Evolutionary conservation across 164 flowering plant genomes (phyloP), one percentile per base, ranked within the genome.

Genomic region (Aristolochia contorta): DNA sequence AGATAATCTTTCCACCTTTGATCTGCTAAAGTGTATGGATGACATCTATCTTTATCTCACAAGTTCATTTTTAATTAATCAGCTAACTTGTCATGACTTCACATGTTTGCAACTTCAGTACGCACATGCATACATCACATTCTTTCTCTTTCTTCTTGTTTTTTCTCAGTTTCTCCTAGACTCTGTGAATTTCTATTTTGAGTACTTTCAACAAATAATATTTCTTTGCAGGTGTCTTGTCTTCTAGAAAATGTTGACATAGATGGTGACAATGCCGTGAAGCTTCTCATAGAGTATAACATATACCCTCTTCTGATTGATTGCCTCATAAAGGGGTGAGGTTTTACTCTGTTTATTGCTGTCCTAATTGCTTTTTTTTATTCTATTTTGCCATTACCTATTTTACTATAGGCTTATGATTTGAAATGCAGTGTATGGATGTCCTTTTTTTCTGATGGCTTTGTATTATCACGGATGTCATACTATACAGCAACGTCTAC

Each of bases 261-360:
- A 16, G 57, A 70, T 16, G 47, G 64, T 67, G 66, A 65, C 15
- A 47, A 64, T 61, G 73, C 89, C 61, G 74, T 67, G 30, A 74
- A 72, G 66, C 76, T 89, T 43, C 61, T 89, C 54, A 61, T 57
- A 59, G 83, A 81, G 30, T 56, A 81, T 66, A 72, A 69, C 24
- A 60, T 89, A 33, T 87, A 93, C 71, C 89, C 88, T 2, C 84
- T 83, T 67, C 62, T 93, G 73, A 87, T 93, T 59, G 77, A 80
- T 65, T 83, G 89, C 71, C 82, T 93, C 21, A 32, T 81, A 57
- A 60, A 82, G 56, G 90, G 97, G 98, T 93, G 80, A 65, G 72
- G 32, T 14, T 53, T 27, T 27, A n/a, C 22, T 41, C 54, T 64
- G 14, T 15, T 54, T 33, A 10, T 59, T 41, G 54, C 41, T 22